Evolutionary conservation across 2,329 filamentous ascomycete species (phyloP).

Genomic region (Sarocladium kiliense): DNA sequence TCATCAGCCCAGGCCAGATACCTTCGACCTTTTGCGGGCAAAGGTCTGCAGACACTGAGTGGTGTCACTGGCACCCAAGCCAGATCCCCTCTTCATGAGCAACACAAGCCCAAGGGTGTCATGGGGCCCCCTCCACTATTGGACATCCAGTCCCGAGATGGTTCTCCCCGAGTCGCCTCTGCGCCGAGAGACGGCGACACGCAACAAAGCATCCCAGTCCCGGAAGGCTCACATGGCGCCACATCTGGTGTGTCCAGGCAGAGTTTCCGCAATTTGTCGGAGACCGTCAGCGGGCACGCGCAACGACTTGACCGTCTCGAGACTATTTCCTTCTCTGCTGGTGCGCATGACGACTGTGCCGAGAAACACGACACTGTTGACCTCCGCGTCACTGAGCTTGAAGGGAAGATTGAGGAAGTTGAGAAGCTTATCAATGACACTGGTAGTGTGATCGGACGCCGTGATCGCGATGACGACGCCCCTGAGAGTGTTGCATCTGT

Average conservation of each 20-base stretch:
- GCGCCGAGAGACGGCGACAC: constrained; percentile 15
- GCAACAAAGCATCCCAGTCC: constrained; percentile 13
- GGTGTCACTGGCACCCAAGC: constrained; percentile 22
- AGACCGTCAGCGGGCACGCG: constrained; percentile 55
- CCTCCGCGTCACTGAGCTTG: constrained; percentile 63
- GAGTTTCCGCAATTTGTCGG: constrained; percentile 40
- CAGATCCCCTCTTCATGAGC: constrained; percentile 26
- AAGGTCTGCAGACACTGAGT: constrained; percentile 49
- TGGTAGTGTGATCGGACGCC: constrained; percentile 33
- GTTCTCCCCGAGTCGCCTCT: neutral
- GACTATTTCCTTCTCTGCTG: constrained; percentile 61
- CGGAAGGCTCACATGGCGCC: constrained; percentile 19
- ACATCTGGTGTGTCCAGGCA: constrained; percentile 24
- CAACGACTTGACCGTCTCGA: constrained; percentile 65
- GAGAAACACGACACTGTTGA: constrained; percentile 65
- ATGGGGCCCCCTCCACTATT: constrained; percentile 1
- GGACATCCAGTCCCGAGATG: neutral
- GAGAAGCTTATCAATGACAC: constrained; percentile 48
- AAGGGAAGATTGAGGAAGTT: constrained; percentile 56
- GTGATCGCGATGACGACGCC: constrained; percentile 35
- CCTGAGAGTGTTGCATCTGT: constrained; percentile 42
- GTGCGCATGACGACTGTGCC: constrained; percentile 62
- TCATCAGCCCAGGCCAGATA: constrained; percentile 47
- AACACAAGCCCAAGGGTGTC: constrained; percentile 16
- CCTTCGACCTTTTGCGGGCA: constrained; percentile 49